Percentiles rank a stretch among this genome's conserved stretches.
Evolutionary conservation across 2,329 filamentous ascomycete genomes (phyloP).

Genomic region (Geosmithia morbida): DNA sequence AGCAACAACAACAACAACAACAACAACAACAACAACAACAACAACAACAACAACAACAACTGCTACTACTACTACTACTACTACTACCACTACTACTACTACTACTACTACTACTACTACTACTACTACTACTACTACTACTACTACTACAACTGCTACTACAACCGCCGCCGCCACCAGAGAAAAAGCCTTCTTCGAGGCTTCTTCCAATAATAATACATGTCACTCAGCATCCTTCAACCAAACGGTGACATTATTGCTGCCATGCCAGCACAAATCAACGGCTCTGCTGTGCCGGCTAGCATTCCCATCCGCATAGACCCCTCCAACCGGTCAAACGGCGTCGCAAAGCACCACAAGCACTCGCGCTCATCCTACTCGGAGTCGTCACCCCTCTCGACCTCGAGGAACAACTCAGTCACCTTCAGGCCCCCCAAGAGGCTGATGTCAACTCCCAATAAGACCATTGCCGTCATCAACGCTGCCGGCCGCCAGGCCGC

Average conservation of each 20-base stretch:
- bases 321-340: constrained; percentile 11
- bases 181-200: too few species aligned
- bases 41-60: too few species aligned
- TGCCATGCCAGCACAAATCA: constrained; percentile 23
- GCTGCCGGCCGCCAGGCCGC: constrained; percentile 91
- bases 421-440: constrained; percentile 47
- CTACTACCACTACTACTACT: too few species aligned
- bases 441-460: constrained; percentile 45
- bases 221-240: constrained; percentile 3
- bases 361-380: constrained; percentile 49
- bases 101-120: too few species aligned
- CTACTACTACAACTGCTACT: too few species aligned
- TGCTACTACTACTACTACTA: too few species aligned
- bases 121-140: too few species aligned
- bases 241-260: constrained; percentile 5
- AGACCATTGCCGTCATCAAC: constrained; percentile 90
- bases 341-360: constrained; percentile 31
- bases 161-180: too few species aligned
- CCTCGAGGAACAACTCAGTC: constrained; percentile 42
- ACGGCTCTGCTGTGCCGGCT: constrained; percentile 17
- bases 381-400: constrained; percentile 38
- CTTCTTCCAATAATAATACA: neutral
- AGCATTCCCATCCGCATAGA: constrained; percentile 23
- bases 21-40: too few species aligned
- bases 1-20: too few species aligned